These are phyloP conservation scores for Aspergillus mulundensis DNA, from an alignment of 495 filamentous ascomycete genomes.

Conservation along the genomic window DNA sequence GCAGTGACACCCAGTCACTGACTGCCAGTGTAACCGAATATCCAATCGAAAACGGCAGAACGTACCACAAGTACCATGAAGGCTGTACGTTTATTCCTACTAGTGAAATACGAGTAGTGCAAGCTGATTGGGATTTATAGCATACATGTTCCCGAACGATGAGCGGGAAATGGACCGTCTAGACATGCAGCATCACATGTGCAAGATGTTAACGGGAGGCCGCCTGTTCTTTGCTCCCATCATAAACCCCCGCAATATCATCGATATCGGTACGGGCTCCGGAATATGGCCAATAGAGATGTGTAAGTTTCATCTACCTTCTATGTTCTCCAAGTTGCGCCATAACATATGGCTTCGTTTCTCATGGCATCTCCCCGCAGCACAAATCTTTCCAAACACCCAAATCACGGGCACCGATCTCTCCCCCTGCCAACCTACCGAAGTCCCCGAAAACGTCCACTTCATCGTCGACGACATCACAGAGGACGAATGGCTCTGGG, in stretches of 20 bases:
- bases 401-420: constrained; percentile 60
- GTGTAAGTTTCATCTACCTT: constrained; percentile 29
- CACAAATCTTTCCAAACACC: constrained; percentile 49
- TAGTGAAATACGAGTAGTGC: neutral
- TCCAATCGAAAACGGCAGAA: constrained; percentile 51
- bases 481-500: constrained; percentile 49
- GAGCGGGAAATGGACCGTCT: constrained; percentile 51
- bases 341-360: neutral
- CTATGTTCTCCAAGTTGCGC: neutral
- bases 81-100: constrained; percentile 39
- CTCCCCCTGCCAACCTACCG: constrained; percentile 58
- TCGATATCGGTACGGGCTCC: constrained; percentile 68
- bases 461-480: constrained; percentile 57
- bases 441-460: constrained; percentile 53
- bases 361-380: constrained; percentile 18
- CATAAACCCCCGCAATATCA: constrained; percentile 48
- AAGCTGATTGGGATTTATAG: constrained; percentile 24
- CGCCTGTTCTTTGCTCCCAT: constrained; percentile 58
- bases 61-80: constrained; percentile 56
- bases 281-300: constrained; percentile 72
- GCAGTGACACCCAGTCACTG: constrained; percentile 45
- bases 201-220: constrained; percentile 49
- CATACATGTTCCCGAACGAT: constrained; percentile 56
- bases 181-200: constrained; percentile 59
- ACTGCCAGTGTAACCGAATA: constrained; percentile 50